phyloP scores from a whole-genome alignment of 805 yeast genomes.

The Candida yuanshanica region DNA sequence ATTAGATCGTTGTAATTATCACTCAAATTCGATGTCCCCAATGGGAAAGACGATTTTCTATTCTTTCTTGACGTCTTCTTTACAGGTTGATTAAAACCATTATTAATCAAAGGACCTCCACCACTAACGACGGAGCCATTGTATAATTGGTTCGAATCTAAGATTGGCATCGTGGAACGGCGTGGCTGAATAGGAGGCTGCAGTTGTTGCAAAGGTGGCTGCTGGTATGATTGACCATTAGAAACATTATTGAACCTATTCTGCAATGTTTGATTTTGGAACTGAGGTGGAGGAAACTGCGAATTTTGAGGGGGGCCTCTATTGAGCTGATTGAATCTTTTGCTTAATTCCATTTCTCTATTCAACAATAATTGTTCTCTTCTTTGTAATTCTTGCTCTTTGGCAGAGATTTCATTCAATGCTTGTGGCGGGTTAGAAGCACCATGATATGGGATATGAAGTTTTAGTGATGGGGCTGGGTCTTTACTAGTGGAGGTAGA shows the following conservation, averaged over 20 bases:
- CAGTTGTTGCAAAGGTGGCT: slow-evolving; percentile 2
- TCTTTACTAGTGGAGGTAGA: slow-evolving; percentile 5
- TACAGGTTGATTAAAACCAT: slow-evolving; percentile 7
- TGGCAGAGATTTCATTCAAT: slow-evolving; percentile 12
- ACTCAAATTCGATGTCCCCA: slow-evolving; percentile 7
- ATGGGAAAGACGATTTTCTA: slow-evolving; percentile 35
- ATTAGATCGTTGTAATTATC: slow-evolving; percentile 7
- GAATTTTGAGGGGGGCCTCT: slow-evolving; percentile 5
- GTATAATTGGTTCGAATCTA: slow-evolving; percentile 10
- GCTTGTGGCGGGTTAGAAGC: slow-evolving; percentile 19
- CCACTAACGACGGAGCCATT: slow-evolving; percentile 12
- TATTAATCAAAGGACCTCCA: not conserved
- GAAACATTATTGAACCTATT: not conserved
- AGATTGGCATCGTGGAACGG: slow-evolving; percentile 20
- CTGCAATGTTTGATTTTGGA: slow-evolving; percentile 4
- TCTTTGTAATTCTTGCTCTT: slow-evolving; percentile 23
- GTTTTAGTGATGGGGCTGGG: not conserved
- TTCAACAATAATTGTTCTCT: slow-evolving; percentile 19
- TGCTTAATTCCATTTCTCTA: slow-evolving; percentile 24
- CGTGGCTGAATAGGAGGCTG: slow-evolving; percentile 8
- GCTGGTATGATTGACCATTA: slow-evolving; percentile 1
- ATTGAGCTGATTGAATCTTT: slow-evolving; percentile 13
- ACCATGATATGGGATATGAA: not conserved
- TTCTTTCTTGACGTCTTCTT: slow-evolving; percentile 40
- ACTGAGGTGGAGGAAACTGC: slow-evolving; percentile 8